Conservation (phyloP, 805 yeast species). For the Priceomyces medius region DNA sequence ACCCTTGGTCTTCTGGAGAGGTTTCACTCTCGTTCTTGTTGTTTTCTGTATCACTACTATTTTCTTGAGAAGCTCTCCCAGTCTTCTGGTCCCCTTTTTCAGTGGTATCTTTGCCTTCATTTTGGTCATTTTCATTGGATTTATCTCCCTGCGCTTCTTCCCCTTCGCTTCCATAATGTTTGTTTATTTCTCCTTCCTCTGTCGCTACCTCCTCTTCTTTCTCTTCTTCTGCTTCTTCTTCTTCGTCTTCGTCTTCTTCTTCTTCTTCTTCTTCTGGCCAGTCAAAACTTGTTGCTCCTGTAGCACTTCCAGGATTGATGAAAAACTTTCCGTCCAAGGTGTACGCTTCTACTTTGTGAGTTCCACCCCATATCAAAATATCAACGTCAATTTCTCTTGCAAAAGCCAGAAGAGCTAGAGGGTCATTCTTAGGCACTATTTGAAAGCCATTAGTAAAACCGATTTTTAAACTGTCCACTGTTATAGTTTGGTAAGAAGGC, state of each 20-base stretch:
- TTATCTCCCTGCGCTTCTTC: conserved; percentile 30
- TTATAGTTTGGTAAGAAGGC: conserved; percentile 65
- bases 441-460: conserved; percentile 87
- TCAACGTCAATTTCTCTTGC: conserved; percentile 94
- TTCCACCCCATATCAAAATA: conserved; percentile 87
- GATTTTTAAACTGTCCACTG: conserved; percentile 68
- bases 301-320: conserved; percentile 95
- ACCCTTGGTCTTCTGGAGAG: conserved; percentile 5
- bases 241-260: conserved; percentile 38
- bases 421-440: conserved; percentile 82
- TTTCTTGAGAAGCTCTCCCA: conserved; percentile 9
- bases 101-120: conserved; percentile 21
- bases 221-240: conserved; percentile 28
- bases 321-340: conserved; percentile 90
- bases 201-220: conserved; percentile 20
- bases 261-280: conserved; percentile 57
- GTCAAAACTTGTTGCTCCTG: conserved; percentile 76
- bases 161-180: conserved; percentile 33
- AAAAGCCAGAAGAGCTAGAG: conserved; percentile 72
- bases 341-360: conserved; percentile 90
- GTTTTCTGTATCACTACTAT: conserved; percentile 10
- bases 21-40: conserved; percentile 5
- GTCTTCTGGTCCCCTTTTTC: conserved; percentile 20
- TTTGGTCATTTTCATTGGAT: conserved; percentile 31
- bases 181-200: conserved; percentile 13